phyloP scores from a whole-genome alignment of 257 asterid genomes.

The Solanum piurae region DNA sequence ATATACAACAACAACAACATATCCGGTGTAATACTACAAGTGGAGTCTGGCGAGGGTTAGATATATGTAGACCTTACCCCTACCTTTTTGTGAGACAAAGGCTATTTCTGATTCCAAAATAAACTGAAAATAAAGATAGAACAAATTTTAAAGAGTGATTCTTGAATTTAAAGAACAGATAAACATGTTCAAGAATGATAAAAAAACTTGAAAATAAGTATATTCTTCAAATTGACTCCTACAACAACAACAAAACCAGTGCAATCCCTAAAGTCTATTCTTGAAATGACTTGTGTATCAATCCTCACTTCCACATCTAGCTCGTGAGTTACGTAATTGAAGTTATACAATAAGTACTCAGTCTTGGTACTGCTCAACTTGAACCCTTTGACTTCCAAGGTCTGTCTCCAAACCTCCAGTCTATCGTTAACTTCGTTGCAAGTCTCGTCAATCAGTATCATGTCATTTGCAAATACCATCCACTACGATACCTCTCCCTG shows the following conservation, averaged over 20 bases:
- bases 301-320: neutral
- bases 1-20: neutral
- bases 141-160: neutral
- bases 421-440: neutral
- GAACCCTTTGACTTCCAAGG: neutral
- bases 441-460: neutral
- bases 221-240: neutral
- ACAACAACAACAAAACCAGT: neutral
- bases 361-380: neutral
- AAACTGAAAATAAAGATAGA: neutral
- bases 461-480: neutral
- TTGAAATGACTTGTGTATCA: neutral
- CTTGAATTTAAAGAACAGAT: neutral
- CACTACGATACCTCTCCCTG: neutral
- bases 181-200: neutral
- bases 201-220: neutral
- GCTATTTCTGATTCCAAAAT: neutral
- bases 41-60: neutral
- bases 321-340: neutral
- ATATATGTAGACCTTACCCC: neutral
- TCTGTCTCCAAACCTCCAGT: neutral
- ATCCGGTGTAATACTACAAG: neutral
- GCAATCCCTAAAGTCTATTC: neutral
- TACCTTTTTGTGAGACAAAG: neutral
- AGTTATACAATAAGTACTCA: neutral